Conservation (phyloP, 2,329 filamentous ascomycete species). For the Calonectria hongkongensis region DNA sequence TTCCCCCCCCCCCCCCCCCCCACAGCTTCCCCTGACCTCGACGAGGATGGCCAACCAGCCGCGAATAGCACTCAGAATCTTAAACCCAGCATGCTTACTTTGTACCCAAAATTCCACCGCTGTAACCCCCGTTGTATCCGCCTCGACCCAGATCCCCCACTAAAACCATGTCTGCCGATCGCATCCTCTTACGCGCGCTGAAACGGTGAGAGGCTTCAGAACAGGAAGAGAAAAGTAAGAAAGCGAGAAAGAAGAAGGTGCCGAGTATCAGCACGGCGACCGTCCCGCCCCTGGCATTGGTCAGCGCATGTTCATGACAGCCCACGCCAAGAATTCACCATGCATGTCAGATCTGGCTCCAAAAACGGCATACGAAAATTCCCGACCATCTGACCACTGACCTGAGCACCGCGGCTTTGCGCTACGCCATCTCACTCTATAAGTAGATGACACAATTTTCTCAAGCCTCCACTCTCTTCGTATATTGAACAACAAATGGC, state of each 20-base stretch:
- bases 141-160: neutral
- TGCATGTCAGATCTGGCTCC: slow-evolving; percentile 19
- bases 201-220: neutral
- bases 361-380: neutral
- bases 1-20: no score
- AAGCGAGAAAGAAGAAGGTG: neutral
- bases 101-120: neutral
- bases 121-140: neutral
- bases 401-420: neutral
- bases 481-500: no score
- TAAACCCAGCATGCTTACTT: slow-evolving; percentile 6
- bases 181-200: neutral
- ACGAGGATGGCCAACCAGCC: neutral
- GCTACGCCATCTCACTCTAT: no score
- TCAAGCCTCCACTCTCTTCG: no score
- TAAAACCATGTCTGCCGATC: neutral
- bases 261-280: neutral
- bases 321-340: slow-evolving; percentile 14
- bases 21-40: neutral
- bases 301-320: neutral
- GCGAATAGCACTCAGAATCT: slow-evolving; percentile 1
- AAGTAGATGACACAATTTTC: no score
- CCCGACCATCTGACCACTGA: neutral
- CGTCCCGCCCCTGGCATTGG: neutral
- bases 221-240: neutral